Percentiles rank a stretch among this genome's conserved stretches.
Conservation (phyloP, 345 rosid species). For the Murraya paniculata region DNA sequence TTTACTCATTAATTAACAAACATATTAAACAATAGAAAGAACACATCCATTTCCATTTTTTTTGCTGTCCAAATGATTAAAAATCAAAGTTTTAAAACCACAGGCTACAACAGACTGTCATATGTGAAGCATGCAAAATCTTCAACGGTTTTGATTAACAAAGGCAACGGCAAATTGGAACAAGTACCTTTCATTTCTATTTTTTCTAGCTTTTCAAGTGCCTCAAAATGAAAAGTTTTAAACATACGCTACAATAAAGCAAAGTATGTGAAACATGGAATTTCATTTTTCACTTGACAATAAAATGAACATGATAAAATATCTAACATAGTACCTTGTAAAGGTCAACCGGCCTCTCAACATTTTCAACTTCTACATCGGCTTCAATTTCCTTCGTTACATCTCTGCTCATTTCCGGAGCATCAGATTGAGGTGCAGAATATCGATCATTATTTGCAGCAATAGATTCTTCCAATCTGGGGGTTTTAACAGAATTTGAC, state of each 20-base stretch:
- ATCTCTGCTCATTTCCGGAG: constrained; percentile 33
- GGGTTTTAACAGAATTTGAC: constrained; percentile 57
- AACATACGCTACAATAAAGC: background rate
- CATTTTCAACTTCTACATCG: constrained; percentile 63
- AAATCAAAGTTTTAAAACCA: background rate
- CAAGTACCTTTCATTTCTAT: background rate
- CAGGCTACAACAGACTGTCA: background rate
- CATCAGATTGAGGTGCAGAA: constrained; percentile 23
- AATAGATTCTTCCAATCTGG: constrained; percentile 42
- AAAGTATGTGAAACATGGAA: background rate
- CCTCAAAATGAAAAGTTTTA: background rate
- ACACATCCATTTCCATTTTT: background rate
- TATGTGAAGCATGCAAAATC: background rate
- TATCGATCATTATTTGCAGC: constrained; percentile 27
- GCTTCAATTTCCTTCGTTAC: constrained; percentile 46
- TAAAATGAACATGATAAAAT: background rate
- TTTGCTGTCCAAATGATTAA: background rate
- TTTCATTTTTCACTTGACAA: background rate
- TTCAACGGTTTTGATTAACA: too few relatives aligned
- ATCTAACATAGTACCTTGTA: constrained; percentile 63
- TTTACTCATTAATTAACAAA: background rate
- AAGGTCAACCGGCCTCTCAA: constrained; percentile 95
- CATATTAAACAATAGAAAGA: background rate
- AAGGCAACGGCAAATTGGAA: background rate
- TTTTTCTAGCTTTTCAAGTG: background rate